Base-by-base conservation (phyloP, 164 flowering plant genomes). In the Stephania japonica region DNA sequence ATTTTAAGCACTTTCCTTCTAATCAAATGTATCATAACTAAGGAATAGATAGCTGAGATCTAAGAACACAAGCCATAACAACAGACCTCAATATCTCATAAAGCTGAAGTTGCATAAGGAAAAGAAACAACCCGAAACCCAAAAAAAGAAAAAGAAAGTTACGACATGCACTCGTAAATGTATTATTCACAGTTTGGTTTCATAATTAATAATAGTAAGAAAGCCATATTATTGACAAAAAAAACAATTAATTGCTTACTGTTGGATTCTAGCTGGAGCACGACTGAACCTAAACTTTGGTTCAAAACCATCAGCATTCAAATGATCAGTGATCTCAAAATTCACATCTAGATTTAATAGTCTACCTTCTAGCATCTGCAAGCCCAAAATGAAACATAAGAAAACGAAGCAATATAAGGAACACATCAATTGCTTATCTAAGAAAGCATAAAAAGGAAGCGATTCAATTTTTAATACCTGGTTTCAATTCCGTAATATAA, bases 351-450 rank as follows among this genome's bases (percentile, higher is more conserved):
- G 62, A 5, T 25, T 9, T 56, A 70, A 16, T 32, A 16, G 44
- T 56, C 47, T 56, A 13, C 73, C 73, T 70, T 70, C 73, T 26
- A 59, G 43, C 73, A 70, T 70, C 73, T 70, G 73, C 56, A 69
- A 2, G 38, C 38, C 38, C 38, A 50, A 47, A 47, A 47, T 9
- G 16, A 16, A 11, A 47, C 12, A 47, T 47, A 47, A 47, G 16
- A 44, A 47, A 47, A 8, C 53, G 16, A 12, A 47, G 14, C 25
- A n/a, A 0, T n/a, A 13, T 59, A 59, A 59, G 64, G 64, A 59
- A 21, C 24, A 59, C 21, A 59, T 21, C 21, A 21, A 19, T 59
- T 59, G 21, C 21, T 12, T 7, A 21, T 19, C 64, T 24, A 16
- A 59, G 21, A 5, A 7, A 59, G 64, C 24, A 21, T 59, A 19